Base-by-base conservation (phyloP, 169 alveolate species). In the Eimeria necatrix region DNA sequence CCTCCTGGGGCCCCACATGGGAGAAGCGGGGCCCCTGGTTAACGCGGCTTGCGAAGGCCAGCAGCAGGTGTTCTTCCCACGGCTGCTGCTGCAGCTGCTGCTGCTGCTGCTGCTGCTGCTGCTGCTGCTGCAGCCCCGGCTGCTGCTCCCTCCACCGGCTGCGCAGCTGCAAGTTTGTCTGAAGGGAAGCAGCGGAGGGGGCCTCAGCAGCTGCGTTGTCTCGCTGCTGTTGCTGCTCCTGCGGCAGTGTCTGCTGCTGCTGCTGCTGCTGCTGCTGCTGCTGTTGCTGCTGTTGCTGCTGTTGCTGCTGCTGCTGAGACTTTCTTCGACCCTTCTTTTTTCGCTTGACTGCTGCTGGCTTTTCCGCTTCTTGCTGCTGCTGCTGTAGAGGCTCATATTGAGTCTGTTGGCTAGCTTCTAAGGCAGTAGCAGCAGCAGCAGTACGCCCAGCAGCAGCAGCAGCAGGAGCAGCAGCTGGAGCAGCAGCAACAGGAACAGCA, bases 341-440 rank as follows among this genome's bases (percentile, higher is more conserved):
- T 51, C 89, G 61, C 22, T 51, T 80, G n/a, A 61, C 70, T 24
- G 51, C 18, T 24, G 0, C 70, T 80, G 89, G 70, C 70, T 56
- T 80, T 51, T 80, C 89, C 48, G 51, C 61, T 16, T 48, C 89
- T 68, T 80, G 89, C 41, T n/a, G 76, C 87, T 76, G 87, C 61
- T 76, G 59, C 24, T 76, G 87, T 60, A 76, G 18, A 12, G 87
- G 61, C 26, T 18, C 87, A 18, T 41, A 76, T 2, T 4, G 32
- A 22, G 14, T 56, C 8, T 32, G 87, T 24, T 76, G 87, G 32
- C 87, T 76, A 60, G 48, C 10, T 41, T 9, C 41, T 46, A 32
- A 56, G 22, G 87, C 64, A 32, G 56, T 18, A 48, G 64, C 87
- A 0, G 76, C 76, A 9, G 76, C 76, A 8, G 76, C 76, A 76